Conservation (phyloP, 257 asterid species). For the Catharanthus roseus region DNA sequence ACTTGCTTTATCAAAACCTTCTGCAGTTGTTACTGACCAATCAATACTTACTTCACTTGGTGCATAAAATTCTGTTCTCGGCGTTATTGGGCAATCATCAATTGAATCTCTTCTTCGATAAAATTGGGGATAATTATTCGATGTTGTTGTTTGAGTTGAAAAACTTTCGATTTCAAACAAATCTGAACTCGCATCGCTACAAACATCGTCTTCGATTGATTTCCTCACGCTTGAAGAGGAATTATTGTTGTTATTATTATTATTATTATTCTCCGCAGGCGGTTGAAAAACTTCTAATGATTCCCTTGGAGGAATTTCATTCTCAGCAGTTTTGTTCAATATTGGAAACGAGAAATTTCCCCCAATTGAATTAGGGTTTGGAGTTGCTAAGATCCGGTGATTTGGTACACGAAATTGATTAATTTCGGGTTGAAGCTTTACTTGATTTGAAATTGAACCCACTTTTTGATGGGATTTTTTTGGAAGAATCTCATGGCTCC, state of each 20-base stretch:
- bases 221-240: constrained; percentile 20
- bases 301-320: constrained; percentile 56
- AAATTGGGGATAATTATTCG: constrained; percentile 30
- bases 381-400: constrained; percentile 44
- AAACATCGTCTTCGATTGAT: constrained; percentile 49
- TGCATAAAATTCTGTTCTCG: constrained; percentile 73
- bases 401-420: constrained; percentile 25
- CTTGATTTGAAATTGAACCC: constrained; percentile 7
- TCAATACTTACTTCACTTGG: constrained; percentile 85
- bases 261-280: too few relatives aligned
- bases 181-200: constrained; percentile 84
- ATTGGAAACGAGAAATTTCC: constrained; percentile 60
- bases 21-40: constrained; percentile 95
- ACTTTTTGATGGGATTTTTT: constrained; percentile 17
- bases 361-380: constrained; percentile 3
- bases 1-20: constrained; percentile 62
- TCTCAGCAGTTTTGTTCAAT: constrained; percentile 26
- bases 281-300: constrained; percentile 76
- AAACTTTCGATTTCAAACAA: constrained; percentile 83
- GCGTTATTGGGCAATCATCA: constrained; percentile 67
- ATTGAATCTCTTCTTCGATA: constrained; percentile 58
- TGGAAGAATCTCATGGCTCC: constrained; percentile 9
- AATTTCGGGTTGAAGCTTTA: constrained; percentile 18
- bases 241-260: too few relatives aligned
- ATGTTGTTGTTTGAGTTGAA: constrained; percentile 57